Evolutionary conservation across 257 asterid species (phyloP), one percentile per base, ranked within the genome.

Genomic region (Solanum piurae): DNA sequence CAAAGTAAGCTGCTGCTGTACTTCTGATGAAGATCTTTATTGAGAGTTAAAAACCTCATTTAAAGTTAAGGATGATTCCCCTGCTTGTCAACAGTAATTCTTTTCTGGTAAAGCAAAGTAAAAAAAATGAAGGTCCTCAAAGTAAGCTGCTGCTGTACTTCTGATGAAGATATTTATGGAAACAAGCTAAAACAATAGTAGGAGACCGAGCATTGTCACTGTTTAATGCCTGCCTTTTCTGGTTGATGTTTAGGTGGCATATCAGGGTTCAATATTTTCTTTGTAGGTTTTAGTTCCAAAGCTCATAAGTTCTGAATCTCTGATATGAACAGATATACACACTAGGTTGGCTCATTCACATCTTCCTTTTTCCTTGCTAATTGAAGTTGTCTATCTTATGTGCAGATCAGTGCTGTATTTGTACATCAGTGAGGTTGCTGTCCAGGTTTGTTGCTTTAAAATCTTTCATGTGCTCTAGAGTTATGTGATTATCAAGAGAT

Each of bases 371-470:
- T 46, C n/a, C 18, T 46, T 80, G 85, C 85, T 44, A 79, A 79
- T 27, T 27, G 29, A 4, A 14, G 64, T 86, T 88, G 64, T 60
- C 36, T 71, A 55, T 86, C 83, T 87, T 82, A 82, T 90, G 84
- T 90, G 93, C 98, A 97, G 99, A 94, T 94, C 93, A 79, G 89
- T 92, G 44, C 91, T 97, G 83, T 90, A 92, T 92, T 75, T 93
- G 90, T 94, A 94, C 80, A 88, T 90, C 90, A 93, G 98, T 85
- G 98, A 93, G 92, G 95, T 97, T 89, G 91, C 90, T 88, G 94
- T 89, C 93, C 98, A 95, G 98, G 98, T 96, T 75, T 60, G 92
- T 86, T 86, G 85, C 90, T 60, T 76, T 49, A 12, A 71, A 25
- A 40, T 85, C 68, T 80, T 89, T 38, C 82, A 64, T 64, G 85